phyloP scores from a whole-genome alignment of 495 filamentous ascomycete genomes.

The Penicillium waksmanii region DNA sequence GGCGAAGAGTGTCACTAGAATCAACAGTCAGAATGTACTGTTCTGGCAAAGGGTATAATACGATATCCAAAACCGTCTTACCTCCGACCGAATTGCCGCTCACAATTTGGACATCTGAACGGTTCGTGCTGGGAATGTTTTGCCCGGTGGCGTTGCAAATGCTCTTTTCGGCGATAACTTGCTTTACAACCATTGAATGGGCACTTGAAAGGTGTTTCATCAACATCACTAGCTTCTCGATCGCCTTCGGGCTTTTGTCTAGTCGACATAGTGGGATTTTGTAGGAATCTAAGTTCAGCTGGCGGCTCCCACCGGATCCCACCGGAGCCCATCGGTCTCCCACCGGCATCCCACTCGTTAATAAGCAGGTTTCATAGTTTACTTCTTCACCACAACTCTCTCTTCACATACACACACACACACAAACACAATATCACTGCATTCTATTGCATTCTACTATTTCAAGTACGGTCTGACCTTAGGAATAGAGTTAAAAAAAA shows the following conservation, averaged over 20 bases:
- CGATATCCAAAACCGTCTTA: conserved; percentile 2
- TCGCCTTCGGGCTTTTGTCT: background rate
- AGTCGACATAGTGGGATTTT: background rate
- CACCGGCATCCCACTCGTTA: conserved; percentile 6
- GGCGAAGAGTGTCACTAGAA: conserved; percentile 35
- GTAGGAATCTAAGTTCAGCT: background rate
- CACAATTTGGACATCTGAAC: conserved; percentile 24
- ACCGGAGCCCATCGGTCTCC: conserved; percentile 2
- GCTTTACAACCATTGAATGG: conserved; percentile 8
- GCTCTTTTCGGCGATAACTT: conserved; percentile 10
- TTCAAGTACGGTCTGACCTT: too few relatives aligned
- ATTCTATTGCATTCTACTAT: too few relatives aligned
- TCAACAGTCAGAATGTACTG: too few relatives aligned
- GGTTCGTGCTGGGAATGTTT: conserved; percentile 5
- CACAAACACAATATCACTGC: too few relatives aligned
- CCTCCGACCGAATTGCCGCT: conserved; percentile 26
- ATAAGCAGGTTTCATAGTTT: too few relatives aligned
- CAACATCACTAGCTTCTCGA: background rate
- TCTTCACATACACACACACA: too few relatives aligned
- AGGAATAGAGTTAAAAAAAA: too few relatives aligned
- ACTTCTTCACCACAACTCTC: too few relatives aligned
- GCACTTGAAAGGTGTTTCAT: background rate
- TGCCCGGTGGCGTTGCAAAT: conserved; percentile 8
- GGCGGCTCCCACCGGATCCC: background rate
- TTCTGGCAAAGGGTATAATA: too few relatives aligned